These are phyloP conservation scores for Corymbia calophylla DNA, from an alignment of 441 rosid genomes.

Conservation along the genomic window DNA sequence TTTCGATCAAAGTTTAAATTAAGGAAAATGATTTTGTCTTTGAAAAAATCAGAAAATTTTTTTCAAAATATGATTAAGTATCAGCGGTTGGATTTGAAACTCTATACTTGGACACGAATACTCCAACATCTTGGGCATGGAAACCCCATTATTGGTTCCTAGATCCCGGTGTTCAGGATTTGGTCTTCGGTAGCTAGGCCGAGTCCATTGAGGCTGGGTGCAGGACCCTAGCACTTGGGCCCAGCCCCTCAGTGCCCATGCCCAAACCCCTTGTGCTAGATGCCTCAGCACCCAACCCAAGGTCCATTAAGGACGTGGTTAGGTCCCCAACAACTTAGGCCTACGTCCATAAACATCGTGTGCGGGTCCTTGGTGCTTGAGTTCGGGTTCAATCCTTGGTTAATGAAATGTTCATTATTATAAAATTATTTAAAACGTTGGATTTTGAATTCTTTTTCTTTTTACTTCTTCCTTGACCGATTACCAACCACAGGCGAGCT, in stretches of 20 bases:
- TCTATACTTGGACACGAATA: rapidly evolving
- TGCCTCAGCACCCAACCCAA: rapidly evolving
- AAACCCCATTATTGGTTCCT: not conserved
- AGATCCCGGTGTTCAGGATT: rapidly evolving
- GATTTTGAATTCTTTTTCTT: too few species aligned
- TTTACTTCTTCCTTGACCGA: not conserved
- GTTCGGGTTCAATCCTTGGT: not conserved
- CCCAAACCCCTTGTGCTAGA: rapidly evolving
- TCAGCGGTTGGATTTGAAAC: rapidly evolving
- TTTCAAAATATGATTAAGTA: not conserved
- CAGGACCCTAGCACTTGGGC: too few species aligned
- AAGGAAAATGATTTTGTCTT: rapidly evolving
- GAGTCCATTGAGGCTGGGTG: rapidly evolving
- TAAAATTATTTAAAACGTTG: too few species aligned
- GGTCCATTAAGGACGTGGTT: too few species aligned
- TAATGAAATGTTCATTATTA: too few species aligned
- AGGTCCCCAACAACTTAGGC: rapidly evolving
- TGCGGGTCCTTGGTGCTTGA: not conserved
- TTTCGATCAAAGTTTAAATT: too few species aligned
- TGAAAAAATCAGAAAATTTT: rapidly evolving
- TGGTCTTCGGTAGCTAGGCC: rapidly evolving
- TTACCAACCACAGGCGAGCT: rapidly evolving
- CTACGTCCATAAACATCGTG: too few species aligned
- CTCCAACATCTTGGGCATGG: not conserved
- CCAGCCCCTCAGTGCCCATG: too few species aligned